Conservation (phyloP, 495 filamentous ascomycete species). For the Sordaria brevicollis region DNA sequence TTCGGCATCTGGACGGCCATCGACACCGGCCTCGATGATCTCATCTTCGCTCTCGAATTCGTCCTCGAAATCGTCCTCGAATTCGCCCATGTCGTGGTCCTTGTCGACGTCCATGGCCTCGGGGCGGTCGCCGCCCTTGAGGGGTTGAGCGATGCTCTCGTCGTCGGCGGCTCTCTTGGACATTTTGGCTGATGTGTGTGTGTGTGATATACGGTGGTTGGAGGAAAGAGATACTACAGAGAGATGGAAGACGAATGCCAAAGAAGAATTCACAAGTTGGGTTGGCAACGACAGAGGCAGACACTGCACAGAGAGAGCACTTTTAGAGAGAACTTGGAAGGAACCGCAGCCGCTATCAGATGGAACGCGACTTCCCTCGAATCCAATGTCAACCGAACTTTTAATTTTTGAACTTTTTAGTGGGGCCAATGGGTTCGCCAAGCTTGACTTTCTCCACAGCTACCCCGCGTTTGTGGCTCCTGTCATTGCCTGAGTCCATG, state of each 20-base stretch:
- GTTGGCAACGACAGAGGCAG: neutral
- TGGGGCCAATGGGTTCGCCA: conserved; percentile 4
- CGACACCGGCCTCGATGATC: conserved; percentile 86
- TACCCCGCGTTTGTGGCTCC: neutral
- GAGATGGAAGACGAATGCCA: neutral
- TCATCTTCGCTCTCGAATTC: conserved; percentile 97
- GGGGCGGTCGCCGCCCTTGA: conserved; percentile 62
- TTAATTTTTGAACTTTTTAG: conserved; percentile 19
- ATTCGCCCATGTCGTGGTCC: conserved; percentile 65
- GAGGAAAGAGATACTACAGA: neutral
- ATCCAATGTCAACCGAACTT: neutral
- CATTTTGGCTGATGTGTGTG: conserved; percentile 37
- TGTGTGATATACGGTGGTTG: neutral
- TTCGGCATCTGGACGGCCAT: conserved; percentile 87
- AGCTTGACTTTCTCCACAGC: neutral
- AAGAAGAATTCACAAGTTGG: neutral
- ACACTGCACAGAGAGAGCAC: no score
- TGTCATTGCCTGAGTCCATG: neutral
- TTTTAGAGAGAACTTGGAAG: neutral
- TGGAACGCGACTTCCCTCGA: neutral
- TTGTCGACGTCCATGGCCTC: conserved; percentile 45
- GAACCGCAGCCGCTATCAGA: neutral
- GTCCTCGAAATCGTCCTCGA: conserved; percentile 94
- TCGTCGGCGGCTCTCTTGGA: conserved; percentile 56
- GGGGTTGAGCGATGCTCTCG: conserved; percentile 42